Percentiles rank a stretch among this genome's conserved stretches.
These are phyloP conservation scores for Fusarium sp. DNA, from an alignment of 2,329 filamentous ascomycete genomes.

Conservation along the genomic window DNA sequence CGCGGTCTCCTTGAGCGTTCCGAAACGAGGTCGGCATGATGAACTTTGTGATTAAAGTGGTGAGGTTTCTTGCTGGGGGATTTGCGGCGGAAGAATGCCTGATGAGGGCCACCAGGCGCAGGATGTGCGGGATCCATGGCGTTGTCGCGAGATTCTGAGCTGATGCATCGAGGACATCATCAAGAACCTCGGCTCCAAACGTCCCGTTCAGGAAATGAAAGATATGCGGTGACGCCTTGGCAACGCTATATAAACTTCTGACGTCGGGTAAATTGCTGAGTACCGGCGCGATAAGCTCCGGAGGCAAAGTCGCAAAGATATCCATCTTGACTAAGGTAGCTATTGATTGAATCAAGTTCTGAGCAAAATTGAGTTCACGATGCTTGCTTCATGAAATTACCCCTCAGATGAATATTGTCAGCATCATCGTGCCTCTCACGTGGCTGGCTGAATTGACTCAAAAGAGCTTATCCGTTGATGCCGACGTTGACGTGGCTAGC, in stretches of 20 bases:
- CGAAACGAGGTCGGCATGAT: conserved; percentile 1
- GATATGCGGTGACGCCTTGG: conserved; percentile 10
- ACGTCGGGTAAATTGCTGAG: conserved; percentile 12
- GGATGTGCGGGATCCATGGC: conserved; percentile 24
- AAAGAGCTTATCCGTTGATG: conserved; percentile 1
- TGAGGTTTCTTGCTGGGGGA: conserved; percentile 1
- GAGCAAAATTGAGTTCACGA: background rate
- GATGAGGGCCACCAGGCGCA: conserved; percentile 24
- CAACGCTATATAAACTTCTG: conserved; percentile 1
- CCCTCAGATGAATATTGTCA: conserved; percentile 10
- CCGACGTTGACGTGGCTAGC: background rate
- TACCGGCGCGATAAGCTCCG: conserved; percentile 22
- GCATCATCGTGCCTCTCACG: conserved; percentile 18
- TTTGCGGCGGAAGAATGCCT: background rate
- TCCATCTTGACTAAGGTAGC: conserved; percentile 12
- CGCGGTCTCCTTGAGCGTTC: background rate
- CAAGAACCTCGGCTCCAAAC: conserved; percentile 14
- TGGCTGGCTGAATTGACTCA: background rate
- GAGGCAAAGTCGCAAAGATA: conserved; percentile 11
- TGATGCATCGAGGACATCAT: conserved; percentile 17
- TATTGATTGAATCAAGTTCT: background rate
- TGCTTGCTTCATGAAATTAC: background rate
- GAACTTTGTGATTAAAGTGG: conserved; percentile 6
- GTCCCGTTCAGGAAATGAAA: conserved; percentile 16
- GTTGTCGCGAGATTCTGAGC: background rate